Evolutionary conservation across 345 rosid species (phyloP), one percentile per base, ranked within the genome.

Genomic region (Euphorbia lathyris): DNA sequence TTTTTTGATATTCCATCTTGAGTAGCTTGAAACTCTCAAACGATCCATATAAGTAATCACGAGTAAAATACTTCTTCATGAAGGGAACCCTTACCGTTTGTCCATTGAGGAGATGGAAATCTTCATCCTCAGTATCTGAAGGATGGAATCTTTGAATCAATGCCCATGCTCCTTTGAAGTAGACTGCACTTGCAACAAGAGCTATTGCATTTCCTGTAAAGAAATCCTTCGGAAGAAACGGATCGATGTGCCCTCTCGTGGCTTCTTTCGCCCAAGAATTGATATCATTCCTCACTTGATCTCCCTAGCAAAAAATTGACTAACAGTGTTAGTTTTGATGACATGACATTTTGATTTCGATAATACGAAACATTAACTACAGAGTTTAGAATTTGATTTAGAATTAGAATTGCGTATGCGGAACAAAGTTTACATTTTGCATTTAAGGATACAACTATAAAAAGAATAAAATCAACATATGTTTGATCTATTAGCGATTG

Each of bases 41-140:
- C 23, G 25, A 25, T 63, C 53, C 62, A 25, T 63, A 36, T 5
- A 51, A 48, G 3, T 52, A 45, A 7, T 17, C 12, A 14, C 12
- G n/a, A n/a, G n/a, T 19, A 1, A 13, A 0, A 10, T 3, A 20
- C 25, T 63, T 13, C 7, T 30, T 45, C 78, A 74, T 70, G 56
- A 65, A 69, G 12, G 78, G 78, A 20, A 60, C 74, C 22, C 34
- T 61, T 36, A 63, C 48, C 9, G 25, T 36, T 57, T 22, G 12
- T 7, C 81, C 77, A n/a, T 64, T 25, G 11, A 72, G 62, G 20
- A 38, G 66, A n/a, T 63, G 51, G 20, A 61, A 61, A 7, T 34
- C 26, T 61, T 38, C 26, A 38, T 29, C 8, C 7, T 26, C 10
- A 34, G 65, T 61, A 19, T 47, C 36, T 34, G 47, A 19, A 12